phyloP scores from a whole-genome alignment of 345 rosid genomes.

The Ceriops decandra region DNA sequence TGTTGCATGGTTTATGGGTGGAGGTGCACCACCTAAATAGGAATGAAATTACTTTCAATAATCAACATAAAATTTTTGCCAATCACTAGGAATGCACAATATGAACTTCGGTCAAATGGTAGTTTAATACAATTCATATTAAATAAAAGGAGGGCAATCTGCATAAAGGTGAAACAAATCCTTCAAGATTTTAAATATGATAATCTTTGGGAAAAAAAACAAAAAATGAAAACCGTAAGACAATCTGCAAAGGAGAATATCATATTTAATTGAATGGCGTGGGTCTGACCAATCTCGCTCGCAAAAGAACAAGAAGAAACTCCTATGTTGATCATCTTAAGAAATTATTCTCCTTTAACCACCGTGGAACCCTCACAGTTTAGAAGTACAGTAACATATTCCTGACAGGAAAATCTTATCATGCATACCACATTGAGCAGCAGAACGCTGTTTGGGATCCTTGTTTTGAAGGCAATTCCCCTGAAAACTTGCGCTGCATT shows the following conservation, averaged over 20 bases:
- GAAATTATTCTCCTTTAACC: background rate
- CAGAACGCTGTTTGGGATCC: constrained; percentile 68
- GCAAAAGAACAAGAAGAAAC: background rate
- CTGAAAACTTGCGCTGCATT: constrained; percentile 73
- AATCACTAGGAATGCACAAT: no score
- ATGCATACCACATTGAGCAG: constrained; percentile 61
- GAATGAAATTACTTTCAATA: constrained; percentile 12
- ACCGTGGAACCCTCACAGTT: background rate
- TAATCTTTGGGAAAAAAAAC: background rate
- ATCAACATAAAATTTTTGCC: no score
- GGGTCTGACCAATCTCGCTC: background rate
- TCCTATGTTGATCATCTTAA: background rate
- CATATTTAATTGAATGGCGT: background rate
- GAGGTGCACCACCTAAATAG: constrained; percentile 42
- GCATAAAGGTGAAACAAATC: no score
- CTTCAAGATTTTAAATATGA: no score
- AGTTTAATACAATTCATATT: no score
- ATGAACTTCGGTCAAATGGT: no score
- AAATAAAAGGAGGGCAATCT: background rate
- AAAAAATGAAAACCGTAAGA: no score
- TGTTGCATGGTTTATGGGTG: constrained; percentile 41
- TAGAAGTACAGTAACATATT: background rate
- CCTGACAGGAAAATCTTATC: constrained; percentile 6
- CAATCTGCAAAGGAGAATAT: no score
- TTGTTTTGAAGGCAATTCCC: constrained; percentile 77